These are phyloP conservation scores for Plasmodium gonderi DNA, from an alignment of 169 alveolate genomes.

Conservation along the genomic window DNA sequence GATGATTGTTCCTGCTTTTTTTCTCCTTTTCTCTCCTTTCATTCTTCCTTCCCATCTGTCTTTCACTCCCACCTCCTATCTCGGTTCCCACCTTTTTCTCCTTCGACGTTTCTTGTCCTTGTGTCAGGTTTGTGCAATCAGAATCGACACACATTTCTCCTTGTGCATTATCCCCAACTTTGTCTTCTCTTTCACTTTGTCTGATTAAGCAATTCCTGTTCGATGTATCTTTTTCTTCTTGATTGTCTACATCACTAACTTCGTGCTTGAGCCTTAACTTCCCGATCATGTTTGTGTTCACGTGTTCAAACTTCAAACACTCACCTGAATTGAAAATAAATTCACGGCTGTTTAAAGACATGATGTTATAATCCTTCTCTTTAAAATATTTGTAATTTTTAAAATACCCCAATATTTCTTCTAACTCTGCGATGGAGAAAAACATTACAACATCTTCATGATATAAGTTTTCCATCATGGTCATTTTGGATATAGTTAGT, in stretches of 20 bases:
- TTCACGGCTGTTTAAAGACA: not conserved
- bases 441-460: slow-evolving; percentile 30
- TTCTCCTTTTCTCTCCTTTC: not conserved
- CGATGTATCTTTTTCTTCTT: too few relatives aligned
- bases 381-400: not conserved
- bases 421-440: slow-evolving; percentile 40
- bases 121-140: too few relatives aligned
- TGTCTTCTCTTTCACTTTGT: not conserved
- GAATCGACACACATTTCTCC: not conserved
- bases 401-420: slow-evolving; percentile 18
- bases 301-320: not conserved
- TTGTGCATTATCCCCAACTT: not conserved
- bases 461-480: slow-evolving; percentile 13
- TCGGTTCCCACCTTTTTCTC: not conserved
- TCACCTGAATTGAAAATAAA: slow-evolving; percentile 16
- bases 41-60: not conserved
- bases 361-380: not conserved
- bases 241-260: too few relatives aligned
- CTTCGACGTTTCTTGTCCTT: too few relatives aligned
- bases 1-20: not conserved
- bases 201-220: too few relatives aligned
- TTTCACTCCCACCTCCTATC: not conserved
- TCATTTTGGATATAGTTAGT: too few relatives aligned
- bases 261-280: too few relatives aligned
- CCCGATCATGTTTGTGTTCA: too few relatives aligned